phyloP scores from a whole-genome alignment of 345 rosid species.

The Eucalyptus pumila region DNA sequence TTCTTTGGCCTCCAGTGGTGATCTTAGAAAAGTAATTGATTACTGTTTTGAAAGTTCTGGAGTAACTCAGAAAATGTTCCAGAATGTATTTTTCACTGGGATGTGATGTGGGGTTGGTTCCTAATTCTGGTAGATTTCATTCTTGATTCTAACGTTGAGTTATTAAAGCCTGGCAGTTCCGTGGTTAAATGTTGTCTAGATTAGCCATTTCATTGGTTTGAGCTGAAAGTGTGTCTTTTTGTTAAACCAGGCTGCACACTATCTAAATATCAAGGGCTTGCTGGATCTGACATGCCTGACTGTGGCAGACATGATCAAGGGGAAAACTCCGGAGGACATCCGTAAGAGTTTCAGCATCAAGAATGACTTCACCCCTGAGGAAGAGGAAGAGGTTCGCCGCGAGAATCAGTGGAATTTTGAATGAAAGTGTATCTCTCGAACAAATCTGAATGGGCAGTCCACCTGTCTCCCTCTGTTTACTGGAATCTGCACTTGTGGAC shows the following conservation, averaged over 20 bases:
- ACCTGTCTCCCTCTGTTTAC: background rate
- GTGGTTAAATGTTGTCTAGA: background rate
- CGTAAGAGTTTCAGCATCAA: background rate
- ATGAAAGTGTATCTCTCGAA: background rate
- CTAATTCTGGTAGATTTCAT: background rate
- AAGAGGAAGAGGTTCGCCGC: background rate
- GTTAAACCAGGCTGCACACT: background rate
- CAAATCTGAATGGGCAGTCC: no score
- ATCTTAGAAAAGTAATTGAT: background rate
- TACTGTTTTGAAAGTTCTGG: background rate
- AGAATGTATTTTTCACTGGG: background rate
- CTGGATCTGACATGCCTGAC: background rate
- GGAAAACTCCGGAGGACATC: background rate
- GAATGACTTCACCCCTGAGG: background rate
- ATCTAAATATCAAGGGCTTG: background rate
- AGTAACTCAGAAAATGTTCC: background rate
- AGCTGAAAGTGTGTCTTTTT: background rate
- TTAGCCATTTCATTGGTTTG: background rate
- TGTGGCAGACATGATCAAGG: background rate
- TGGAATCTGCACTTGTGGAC: fast-evolving
- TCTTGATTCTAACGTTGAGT: background rate
- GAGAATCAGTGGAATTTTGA: background rate
- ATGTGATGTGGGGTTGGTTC: background rate
- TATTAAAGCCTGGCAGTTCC: background rate
- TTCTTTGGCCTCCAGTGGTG: background rate